Conservation (phyloP, 2,329 filamentous ascomycete species). For the Ceratocystis huliohia region DNA sequence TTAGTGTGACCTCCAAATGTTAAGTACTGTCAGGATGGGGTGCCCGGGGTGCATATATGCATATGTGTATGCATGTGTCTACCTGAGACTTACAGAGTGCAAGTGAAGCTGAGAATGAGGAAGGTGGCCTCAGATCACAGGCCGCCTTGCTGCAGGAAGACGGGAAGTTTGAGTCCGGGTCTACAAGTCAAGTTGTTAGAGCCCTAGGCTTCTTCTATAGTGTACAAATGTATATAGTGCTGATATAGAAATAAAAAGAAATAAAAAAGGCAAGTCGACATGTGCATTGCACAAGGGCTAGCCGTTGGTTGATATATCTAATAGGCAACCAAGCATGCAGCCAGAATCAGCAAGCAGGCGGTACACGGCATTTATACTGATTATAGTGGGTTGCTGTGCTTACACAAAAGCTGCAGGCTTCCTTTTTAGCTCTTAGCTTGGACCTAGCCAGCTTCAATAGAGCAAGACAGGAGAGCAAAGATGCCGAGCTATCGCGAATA, state of each 20-base stretch:
- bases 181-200: neutral
- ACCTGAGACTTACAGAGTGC: neutral
- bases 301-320: neutral
- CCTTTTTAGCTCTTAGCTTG: conserved; percentile 1
- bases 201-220: no score
- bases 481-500: neutral
- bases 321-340: neutral
- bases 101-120: neutral
- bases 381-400: conserved; percentile 9
- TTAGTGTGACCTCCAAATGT: neutral
- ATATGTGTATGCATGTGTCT: neutral
- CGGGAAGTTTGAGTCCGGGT: neutral
- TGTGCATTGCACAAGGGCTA: neutral
- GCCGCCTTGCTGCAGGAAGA: neutral
- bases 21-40: neutral
- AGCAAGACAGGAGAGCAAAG: neutral
- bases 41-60: neutral
- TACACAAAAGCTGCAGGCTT: conserved; percentile 18
- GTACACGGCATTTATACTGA: neutral
- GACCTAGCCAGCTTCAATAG: neutral
- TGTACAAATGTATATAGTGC: no score
- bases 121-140: neutral
- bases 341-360: neutral
- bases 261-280: neutral
- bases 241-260: neutral